Base-by-base conservation (phyloP, 202 grass and related monocot species). In the Carex sylvatica region DNA sequence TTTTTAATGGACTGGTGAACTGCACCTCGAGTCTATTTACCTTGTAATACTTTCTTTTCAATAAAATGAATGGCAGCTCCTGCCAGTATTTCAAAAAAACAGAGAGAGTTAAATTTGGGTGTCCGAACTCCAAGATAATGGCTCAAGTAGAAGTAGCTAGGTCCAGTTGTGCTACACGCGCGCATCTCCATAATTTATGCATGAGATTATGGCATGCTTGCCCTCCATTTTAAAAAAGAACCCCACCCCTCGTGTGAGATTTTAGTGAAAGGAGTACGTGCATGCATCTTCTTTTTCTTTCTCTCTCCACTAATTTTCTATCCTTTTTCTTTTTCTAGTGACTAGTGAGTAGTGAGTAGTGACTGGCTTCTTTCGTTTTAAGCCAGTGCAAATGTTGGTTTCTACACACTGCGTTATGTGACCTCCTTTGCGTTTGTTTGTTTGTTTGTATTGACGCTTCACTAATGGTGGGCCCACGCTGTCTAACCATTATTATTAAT, bases 331-430 rank as follows among this genome's bases (percentile, higher is more conserved):
- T 53, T 74, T 74, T 74, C 47, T 74, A 28, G 35, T 69, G 64
- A n/a, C 12, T 38, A 61, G 40, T 81, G 79, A 67, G 23, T 82
- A 82, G 79, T 82, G 79, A 67, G 23, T 82, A 82, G 79, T 82
- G 62, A 82, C 40, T 68, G 80, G 80, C 80, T 82, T 82, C 80
- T 82, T 82, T 82, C 80, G 23, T 55, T 82, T 65, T 67, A 67
- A 68, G 80, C 63, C 80, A 55, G 64, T 82, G 80, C 80, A 82
- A 55, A 82, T 69, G 80, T 82, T 52, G 80, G 33, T 82, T 82
- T 82, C 40, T 54, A 52, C 22, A 67, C 12, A 82, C 15, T 65
- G 61, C 64, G 5, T 82, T 82, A 13, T 68, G 44, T 55, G 80
- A 65, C 63, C 47, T 66, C 22, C 55, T 69, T 69, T 19, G 80